Evolutionary conservation across 2,329 filamentous ascomycete species (phyloP).

Genomic region (Aspergillus oerlinghausenensis): DNA sequence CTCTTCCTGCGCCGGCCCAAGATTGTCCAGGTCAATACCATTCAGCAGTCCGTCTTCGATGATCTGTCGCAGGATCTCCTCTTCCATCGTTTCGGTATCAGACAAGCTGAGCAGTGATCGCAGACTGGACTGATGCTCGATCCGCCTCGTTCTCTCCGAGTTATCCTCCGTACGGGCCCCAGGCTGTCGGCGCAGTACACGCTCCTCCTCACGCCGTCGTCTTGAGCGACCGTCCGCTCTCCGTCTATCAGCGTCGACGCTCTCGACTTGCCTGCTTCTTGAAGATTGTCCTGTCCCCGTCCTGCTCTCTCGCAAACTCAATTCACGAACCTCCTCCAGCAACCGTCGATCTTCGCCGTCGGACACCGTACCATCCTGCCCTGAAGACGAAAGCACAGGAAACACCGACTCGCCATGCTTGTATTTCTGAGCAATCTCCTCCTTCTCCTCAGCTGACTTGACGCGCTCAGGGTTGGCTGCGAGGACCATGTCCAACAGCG

Average conservation of each 20-base stretch:
- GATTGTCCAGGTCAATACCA: slow-evolving; percentile 81
- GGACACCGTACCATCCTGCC: slow-evolving; percentile 30
- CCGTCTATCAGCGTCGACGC: slow-evolving; percentile 35
- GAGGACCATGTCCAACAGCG: slow-evolving; percentile 83
- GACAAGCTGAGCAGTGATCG: slow-evolving; percentile 77
- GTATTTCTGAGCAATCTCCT: slow-evolving; percentile 71
- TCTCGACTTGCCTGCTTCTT: slow-evolving; percentile 28
- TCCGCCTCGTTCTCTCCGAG: slow-evolving; percentile 48
- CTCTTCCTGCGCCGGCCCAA: slow-evolving; percentile 79
- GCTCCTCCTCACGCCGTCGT: slow-evolving; percentile 33
- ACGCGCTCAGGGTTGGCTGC: slow-evolving; percentile 71
- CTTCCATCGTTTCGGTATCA: slow-evolving; percentile 72
- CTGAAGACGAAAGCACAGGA: slow-evolving; percentile 49
- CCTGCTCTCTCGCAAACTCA: slow-evolving; percentile 59
- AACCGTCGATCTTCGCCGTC: slow-evolving; percentile 65
- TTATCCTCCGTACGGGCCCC: slow-evolving; percentile 16
- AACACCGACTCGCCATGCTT: slow-evolving; percentile 77
- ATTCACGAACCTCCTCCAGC: slow-evolving; percentile 65
- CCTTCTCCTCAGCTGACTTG: slow-evolving; percentile 67
- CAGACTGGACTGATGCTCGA: slow-evolving; percentile 87
- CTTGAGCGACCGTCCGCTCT: slow-evolving; percentile 36
- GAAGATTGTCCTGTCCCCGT: slow-evolving; percentile 20
- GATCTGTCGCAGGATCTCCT: slow-evolving; percentile 85
- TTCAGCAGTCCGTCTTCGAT: slow-evolving; percentile 82
- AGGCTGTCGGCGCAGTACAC: slow-evolving; percentile 24